phyloP scores from a whole-genome alignment of 2,329 filamentous ascomycete species.

The Scytalidium lignicola region DNA sequence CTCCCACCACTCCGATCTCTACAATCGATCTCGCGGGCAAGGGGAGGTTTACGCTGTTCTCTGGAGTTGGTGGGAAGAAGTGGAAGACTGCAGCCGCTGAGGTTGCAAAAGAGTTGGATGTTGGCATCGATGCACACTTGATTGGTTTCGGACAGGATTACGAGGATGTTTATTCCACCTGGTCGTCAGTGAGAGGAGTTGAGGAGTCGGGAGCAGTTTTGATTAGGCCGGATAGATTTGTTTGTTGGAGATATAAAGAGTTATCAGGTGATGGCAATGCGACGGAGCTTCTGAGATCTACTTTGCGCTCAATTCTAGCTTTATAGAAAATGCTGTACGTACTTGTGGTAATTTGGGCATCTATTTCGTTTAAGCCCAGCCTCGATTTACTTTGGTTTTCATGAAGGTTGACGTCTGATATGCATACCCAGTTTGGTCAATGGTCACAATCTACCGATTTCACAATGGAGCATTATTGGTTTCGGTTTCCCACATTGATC shows the following conservation, averaged over 20 bases:
- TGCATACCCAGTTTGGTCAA: too few relatives aligned
- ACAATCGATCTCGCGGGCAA: conserved; percentile 55
- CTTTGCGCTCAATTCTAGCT: too few relatives aligned
- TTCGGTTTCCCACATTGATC: too few relatives aligned
- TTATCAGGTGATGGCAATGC: neutral
- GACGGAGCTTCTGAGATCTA: too few relatives aligned
- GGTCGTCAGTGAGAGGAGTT: conserved; percentile 45
- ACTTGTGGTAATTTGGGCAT: too few relatives aligned
- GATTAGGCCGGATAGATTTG: conserved; percentile 45
- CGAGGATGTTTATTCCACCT: conserved; percentile 56
- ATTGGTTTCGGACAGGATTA: conserved; percentile 55
- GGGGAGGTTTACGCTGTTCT: conserved; percentile 42
- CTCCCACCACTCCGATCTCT: conserved; percentile 40
- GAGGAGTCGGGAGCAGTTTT: conserved; percentile 52
- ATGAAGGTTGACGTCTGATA: too few relatives aligned
- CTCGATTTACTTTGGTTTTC: too few relatives aligned
- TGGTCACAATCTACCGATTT: too few relatives aligned
- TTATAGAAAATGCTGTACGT: too few relatives aligned
- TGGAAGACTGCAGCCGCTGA: conserved; percentile 40
- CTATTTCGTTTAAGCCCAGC: too few relatives aligned
- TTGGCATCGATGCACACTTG: conserved; percentile 43
- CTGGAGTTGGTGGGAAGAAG: conserved; percentile 45
- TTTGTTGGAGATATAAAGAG: neutral
- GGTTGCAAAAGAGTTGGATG: conserved; percentile 32
- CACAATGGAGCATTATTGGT: too few relatives aligned